Conservation (phyloP, 768 basidiomycete genomes). For the Melanogaster broomeanus region DNA sequence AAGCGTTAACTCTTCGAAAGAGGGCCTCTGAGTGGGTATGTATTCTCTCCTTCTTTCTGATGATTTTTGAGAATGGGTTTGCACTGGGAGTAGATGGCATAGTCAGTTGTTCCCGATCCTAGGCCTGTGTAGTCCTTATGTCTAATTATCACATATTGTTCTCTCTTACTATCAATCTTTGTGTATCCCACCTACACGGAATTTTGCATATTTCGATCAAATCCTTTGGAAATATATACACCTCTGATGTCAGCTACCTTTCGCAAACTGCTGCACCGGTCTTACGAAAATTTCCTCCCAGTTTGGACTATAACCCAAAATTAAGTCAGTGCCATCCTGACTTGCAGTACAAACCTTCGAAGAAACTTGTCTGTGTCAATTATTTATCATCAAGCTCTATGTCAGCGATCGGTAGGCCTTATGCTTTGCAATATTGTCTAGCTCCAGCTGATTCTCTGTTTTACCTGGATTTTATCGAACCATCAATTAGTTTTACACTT, state of each 20-base stretch:
- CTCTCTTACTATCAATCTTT: neutral
- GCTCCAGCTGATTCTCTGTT: neutral
- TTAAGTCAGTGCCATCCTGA: neutral
- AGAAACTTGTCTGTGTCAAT: neutral
- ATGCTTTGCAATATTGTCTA: neutral
- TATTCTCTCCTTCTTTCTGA: no score
- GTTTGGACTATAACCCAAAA: neutral
- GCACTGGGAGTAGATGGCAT: neutral
- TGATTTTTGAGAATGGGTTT: neutral
- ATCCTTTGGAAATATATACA: slow-evolving; percentile 13
- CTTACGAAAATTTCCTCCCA: slow-evolving; percentile 6
- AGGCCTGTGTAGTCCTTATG: neutral
- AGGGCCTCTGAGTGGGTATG: neutral
- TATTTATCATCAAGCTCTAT: no score
- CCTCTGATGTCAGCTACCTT: neutral
- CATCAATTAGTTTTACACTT: neutral
- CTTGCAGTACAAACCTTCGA: neutral
- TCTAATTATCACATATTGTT: neutral
- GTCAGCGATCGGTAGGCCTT: neutral
- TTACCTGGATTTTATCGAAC: neutral
- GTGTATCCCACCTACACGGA: no score
- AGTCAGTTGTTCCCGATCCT: neutral
- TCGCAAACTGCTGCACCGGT: slow-evolving; percentile 6
- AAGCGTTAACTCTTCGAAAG: neutral
- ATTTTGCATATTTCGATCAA: slow-evolving; percentile 16